Conservation (phyloP, 2,329 filamentous ascomycete genomes). For the Zymoseptoria ardabiliae region DNA sequence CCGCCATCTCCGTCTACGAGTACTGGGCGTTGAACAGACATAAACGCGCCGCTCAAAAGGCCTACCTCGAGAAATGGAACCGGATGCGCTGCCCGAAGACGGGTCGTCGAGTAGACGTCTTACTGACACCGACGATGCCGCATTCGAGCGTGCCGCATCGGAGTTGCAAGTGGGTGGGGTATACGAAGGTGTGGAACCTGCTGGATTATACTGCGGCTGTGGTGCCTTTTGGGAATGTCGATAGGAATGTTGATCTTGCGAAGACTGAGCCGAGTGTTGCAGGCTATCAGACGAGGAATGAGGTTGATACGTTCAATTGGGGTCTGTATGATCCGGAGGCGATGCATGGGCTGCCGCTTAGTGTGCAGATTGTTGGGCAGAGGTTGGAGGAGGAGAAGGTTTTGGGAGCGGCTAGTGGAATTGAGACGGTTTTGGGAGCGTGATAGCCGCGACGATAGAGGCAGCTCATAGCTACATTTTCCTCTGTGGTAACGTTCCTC, state of each 20-base stretch:
- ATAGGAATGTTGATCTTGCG: slow-evolving; percentile 29
- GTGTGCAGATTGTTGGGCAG: slow-evolving; percentile 70
- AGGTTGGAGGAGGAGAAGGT: slow-evolving; percentile 80
- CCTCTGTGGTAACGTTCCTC: too few relatives aligned
- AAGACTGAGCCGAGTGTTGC: slow-evolving; percentile 27
- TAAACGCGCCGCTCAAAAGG: slow-evolving; percentile 48
- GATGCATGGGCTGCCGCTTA: slow-evolving; percentile 80
- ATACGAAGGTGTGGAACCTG: slow-evolving; percentile 29
- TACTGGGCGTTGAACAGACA: slow-evolving; percentile 61
- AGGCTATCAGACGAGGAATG: slow-evolving; percentile 42
- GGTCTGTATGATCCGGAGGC: slow-evolving; percentile 61
- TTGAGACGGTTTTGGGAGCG: slow-evolving; percentile 4
- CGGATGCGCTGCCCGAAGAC: slow-evolving; percentile 31
- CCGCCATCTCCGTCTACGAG: slow-evolving; percentile 53
- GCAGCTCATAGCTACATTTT: too few relatives aligned
- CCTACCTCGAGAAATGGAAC: slow-evolving; percentile 55
- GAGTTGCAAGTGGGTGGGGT: slow-evolving; percentile 24
- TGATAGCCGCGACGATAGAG: not conserved
- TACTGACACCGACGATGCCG: slow-evolving; percentile 54
- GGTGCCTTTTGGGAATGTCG: slow-evolving; percentile 47
- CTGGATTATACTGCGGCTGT: slow-evolving; percentile 52
- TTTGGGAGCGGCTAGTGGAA: slow-evolving; percentile 53
- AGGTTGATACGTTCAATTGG: slow-evolving; percentile 47
- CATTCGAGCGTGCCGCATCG: slow-evolving; percentile 49
- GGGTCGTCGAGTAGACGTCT: slow-evolving; percentile 46